A percentile compares a stretch with the other conserved stretches of the same genome.
Conservation (phyloP, 768 basidiomycete genomes). For the Suillus hirtellus region DNA sequence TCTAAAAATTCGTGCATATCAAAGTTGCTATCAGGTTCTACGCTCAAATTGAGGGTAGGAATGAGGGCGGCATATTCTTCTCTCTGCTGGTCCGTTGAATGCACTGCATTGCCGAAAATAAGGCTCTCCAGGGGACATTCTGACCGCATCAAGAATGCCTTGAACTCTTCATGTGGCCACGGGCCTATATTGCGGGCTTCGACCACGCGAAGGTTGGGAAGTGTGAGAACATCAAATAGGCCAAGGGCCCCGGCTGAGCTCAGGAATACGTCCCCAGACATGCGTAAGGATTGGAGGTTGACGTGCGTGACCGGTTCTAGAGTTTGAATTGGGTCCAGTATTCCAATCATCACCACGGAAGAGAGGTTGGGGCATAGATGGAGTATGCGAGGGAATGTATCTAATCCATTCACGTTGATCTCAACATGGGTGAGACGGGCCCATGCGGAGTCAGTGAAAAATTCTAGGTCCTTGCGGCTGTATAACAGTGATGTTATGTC, state of each 20-base stretch:
- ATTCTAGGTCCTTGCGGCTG: no score
- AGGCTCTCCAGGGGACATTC: slow-evolving; percentile 18
- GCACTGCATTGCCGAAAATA: background rate
- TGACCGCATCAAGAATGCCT: slow-evolving; percentile 19
- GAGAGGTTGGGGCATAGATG: background rate
- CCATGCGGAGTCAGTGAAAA: background rate
- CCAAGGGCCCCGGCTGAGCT: background rate
- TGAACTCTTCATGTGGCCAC: slow-evolving; percentile 21
- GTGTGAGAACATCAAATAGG: slow-evolving; percentile 17
- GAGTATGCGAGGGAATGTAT: slow-evolving; percentile 7
- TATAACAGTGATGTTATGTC: fast-evolving
- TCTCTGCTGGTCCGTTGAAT: background rate
- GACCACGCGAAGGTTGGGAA: slow-evolving; percentile 17
- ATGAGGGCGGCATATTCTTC: background rate
- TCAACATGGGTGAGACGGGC: slow-evolving; percentile 17
- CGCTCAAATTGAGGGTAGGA: background rate
- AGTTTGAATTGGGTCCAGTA: background rate
- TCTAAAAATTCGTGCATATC: no score
- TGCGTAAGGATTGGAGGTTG: background rate
- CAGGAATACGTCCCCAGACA: background rate
- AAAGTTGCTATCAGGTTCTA: no score
- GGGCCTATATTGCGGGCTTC: slow-evolving; percentile 6
- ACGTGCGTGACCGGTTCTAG: background rate
- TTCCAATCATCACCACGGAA: background rate
- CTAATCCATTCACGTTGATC: slow-evolving; percentile 2